Percentiles rank a stretch among this genome's conserved stretches.
These are phyloP conservation scores for Umbilicaria muhlenbergii DNA, from an alignment of 495 filamentous ascomycete genomes.

Conservation along the genomic window DNA sequence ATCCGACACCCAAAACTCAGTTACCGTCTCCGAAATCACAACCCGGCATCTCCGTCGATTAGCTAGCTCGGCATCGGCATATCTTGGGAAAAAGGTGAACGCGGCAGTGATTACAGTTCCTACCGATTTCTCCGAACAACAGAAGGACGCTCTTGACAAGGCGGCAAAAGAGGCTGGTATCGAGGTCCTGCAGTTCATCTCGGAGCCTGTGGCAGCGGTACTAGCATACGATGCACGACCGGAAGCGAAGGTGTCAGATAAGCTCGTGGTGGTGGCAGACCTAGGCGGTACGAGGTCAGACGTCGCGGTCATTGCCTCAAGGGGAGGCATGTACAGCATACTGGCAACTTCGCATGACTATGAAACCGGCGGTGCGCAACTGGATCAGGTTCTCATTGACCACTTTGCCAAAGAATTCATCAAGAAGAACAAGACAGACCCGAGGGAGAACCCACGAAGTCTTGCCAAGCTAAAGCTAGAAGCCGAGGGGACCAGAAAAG, in stretches of 20 bases:
- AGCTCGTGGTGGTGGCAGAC: conserved; percentile 83
- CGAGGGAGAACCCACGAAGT: conserved; percentile 60
- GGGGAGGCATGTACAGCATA: conserved; percentile 93
- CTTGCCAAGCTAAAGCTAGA: conserved; percentile 88
- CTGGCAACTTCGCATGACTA: conserved; percentile 91
- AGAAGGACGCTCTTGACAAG: conserved; percentile 61
- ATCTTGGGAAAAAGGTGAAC: conserved; percentile 78
- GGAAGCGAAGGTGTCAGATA: conserved; percentile 60
- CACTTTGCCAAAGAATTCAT: conserved; percentile 97
- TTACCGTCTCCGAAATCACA: conserved; percentile 72
- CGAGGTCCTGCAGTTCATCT: conserved; percentile 82
- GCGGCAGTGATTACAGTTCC: conserved; percentile 87
- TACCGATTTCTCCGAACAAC: conserved; percentile 78
- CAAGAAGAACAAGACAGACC: conserved; percentile 84
- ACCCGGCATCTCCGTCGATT: conserved; percentile 77
- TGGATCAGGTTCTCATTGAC: conserved; percentile 85
- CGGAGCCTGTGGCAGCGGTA: conserved; percentile 81
- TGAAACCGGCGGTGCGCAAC: conserved; percentile 62
- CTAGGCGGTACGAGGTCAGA: conserved; percentile 88
- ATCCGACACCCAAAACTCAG: conserved; percentile 47
- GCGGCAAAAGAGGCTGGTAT: conserved; percentile 70
- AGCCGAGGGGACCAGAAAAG: conserved; percentile 77
- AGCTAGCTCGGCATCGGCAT: conserved; percentile 72
- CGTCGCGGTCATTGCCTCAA: conserved; percentile 73
- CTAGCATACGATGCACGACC: conserved; percentile 85